These are phyloP conservation scores for Brassica nigra DNA, from an alignment of 345 rosid genomes.

Conservation along the genomic window DNA sequence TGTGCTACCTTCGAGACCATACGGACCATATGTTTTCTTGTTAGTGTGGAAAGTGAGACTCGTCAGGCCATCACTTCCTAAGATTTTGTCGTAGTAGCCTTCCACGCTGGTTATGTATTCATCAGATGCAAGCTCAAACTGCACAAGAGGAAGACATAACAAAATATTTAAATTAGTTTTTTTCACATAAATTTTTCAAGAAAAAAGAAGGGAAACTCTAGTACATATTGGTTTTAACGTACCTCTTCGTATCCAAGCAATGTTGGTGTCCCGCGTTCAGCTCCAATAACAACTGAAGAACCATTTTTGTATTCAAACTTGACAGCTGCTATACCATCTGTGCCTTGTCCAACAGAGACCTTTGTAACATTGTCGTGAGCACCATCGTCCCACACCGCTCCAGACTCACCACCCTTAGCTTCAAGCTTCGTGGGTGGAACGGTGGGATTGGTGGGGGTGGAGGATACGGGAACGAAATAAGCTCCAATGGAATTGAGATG, in stretches of 20 bases:
- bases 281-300: constrained; percentile 16
- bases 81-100: constrained; percentile 31
- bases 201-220: background rate
- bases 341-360: constrained; percentile 29
- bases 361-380: constrained; percentile 28
- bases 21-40: constrained; percentile 19
- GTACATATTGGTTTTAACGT: background rate
- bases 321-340: constrained; percentile 29
- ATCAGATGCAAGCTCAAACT: constrained; percentile 35
- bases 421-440: constrained; percentile 16
- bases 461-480: constrained; percentile 19
- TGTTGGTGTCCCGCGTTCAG: constrained; percentile 25
- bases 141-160: background rate
- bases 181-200: background rate
- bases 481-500: constrained; percentile 39
- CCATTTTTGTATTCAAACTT: constrained; percentile 31
- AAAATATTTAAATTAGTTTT: background rate
- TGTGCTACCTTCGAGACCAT: constrained; percentile 25
- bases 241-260: constrained; percentile 30
- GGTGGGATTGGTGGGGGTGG: background rate
- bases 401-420: constrained; percentile 37
- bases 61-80: constrained; percentile 20
- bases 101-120: constrained; percentile 38
- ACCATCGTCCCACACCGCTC: constrained; percentile 40
- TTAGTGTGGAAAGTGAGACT: constrained; percentile 30